A percentile compares a stretch with the other conserved stretches of the same genome.
phyloP scores from a whole-genome alignment of 495 filamentous ascomycete genomes.

The Penicillium flavigenum region DNA sequence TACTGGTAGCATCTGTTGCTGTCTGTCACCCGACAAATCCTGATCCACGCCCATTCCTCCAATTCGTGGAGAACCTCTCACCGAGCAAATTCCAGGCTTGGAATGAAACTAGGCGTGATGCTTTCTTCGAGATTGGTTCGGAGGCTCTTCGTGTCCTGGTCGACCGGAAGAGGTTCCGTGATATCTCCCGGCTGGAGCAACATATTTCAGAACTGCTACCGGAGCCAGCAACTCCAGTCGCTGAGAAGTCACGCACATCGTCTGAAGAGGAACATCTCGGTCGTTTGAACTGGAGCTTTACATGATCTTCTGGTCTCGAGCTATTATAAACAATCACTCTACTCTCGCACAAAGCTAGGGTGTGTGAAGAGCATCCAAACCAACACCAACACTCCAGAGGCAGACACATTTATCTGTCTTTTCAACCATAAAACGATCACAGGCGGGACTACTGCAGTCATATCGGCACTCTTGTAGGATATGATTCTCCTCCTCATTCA shows the following conservation, averaged over 20 bases:
- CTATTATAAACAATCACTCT: neutral
- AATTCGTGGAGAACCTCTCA: conserved; percentile 23
- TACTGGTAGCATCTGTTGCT: conserved; percentile 26
- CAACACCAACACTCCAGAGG: neutral
- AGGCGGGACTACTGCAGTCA: neutral
- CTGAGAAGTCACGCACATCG: conserved; percentile 12
- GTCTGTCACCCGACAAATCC: conserved; percentile 41
- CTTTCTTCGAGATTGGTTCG: conserved; percentile 32
- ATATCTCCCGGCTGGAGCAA: conserved; percentile 33
- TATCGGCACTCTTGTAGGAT: neutral
- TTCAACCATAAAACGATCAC: neutral
- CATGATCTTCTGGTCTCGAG: conserved; percentile 20
- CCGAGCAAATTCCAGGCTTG: conserved; percentile 20
- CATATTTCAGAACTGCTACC: conserved; percentile 35
- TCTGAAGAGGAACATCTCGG: conserved; percentile 28
- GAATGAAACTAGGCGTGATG: conserved; percentile 24
- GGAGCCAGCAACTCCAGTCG: conserved; percentile 13
- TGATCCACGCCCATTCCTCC: conserved; percentile 33
- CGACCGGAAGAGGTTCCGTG: conserved; percentile 30
- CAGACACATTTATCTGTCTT: neutral
- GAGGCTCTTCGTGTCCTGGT: conserved; percentile 39
- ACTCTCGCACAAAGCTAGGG: neutral
- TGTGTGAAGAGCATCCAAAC: neutral
- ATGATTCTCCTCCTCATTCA: neutral
- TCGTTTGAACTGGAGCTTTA: conserved; percentile 33